Percentiles rank a stretch among this genome's conserved stretches.
These are phyloP conservation scores for Solanum dulcamara DNA, from an alignment of 257 asterid genomes.

Conservation along the genomic window DNA sequence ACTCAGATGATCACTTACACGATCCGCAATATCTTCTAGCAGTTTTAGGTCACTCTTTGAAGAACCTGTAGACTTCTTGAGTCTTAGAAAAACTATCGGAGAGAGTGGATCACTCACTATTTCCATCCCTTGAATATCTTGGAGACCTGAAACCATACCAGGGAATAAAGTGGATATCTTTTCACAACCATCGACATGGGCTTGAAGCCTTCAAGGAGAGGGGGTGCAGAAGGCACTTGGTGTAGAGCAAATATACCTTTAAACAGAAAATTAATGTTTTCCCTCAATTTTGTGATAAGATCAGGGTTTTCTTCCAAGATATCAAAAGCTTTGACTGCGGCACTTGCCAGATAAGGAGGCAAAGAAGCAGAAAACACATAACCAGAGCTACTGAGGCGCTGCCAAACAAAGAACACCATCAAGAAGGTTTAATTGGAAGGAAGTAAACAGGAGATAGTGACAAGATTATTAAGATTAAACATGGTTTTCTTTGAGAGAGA, in stretches of 20 bases:
- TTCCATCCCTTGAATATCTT: constrained; percentile 48
- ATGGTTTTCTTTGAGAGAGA: not conserved
- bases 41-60: constrained; percentile 51
- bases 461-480: not conserved
- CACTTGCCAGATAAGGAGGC: constrained; percentile 95
- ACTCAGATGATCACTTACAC: constrained; percentile 21
- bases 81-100: constrained; percentile 54
- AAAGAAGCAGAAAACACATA: constrained; percentile 91
- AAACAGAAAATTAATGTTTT: constrained; percentile 35
- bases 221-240: not conserved
- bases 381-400: constrained; percentile 92
- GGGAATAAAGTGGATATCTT: not conserved
- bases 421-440: not conserved
- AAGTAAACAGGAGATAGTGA: not conserved
- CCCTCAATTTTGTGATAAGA: constrained; percentile 48
- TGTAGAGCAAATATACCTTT: constrained; percentile 26
- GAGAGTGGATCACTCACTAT: constrained; percentile 56
- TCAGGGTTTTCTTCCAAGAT: constrained; percentile 65
- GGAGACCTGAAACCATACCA: constrained; percentile 36
- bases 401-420: constrained; percentile 15
- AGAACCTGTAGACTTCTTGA: constrained; percentile 60
- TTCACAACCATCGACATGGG: not conserved
- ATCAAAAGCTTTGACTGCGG: constrained; percentile 82
- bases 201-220: not conserved
- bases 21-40: constrained; percentile 55